Conservation (phyloP, 2,329 filamentous ascomycete species). For the Cercospora berteroae region DNA sequence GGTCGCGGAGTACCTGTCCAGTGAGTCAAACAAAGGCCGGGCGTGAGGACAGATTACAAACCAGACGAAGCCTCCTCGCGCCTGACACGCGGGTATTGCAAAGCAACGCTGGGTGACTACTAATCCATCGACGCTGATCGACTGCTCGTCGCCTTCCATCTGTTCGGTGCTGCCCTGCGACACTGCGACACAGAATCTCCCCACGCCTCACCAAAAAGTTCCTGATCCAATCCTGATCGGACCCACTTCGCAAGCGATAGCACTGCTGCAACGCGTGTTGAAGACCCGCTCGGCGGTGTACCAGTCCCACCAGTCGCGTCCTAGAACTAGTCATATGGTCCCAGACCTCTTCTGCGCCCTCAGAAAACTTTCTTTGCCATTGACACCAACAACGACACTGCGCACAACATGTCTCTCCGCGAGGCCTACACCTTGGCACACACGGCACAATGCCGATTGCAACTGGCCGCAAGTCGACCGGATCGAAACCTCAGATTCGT, state of each 20-base stretch:
- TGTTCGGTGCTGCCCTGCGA: background rate
- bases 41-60: background rate
- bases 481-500: conserved; percentile 39
- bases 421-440: conserved; percentile 38
- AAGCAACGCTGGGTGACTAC: background rate
- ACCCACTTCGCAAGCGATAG: background rate
- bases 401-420: conserved; percentile 34
- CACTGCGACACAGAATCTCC: background rate
- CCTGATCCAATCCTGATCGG: conserved; percentile 7
- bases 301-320: background rate
- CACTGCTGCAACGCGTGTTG: background rate
- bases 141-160: background rate
- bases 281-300: background rate
- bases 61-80: background rate
- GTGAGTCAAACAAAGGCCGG: background rate
- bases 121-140: background rate
- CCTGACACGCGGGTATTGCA: background rate
- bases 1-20: background rate
- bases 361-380: conserved; percentile 12
- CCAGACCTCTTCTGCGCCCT: conserved; percentile 15
- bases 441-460: conserved; percentile 38
- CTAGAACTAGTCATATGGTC: background rate
- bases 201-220: conserved; percentile 7
- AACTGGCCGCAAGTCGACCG: conserved; percentile 35
- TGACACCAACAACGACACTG: conserved; percentile 12